Base-by-base conservation (phyloP, 2,329 filamentous ascomycete genomes). In the Xylaria sp. region DNA sequence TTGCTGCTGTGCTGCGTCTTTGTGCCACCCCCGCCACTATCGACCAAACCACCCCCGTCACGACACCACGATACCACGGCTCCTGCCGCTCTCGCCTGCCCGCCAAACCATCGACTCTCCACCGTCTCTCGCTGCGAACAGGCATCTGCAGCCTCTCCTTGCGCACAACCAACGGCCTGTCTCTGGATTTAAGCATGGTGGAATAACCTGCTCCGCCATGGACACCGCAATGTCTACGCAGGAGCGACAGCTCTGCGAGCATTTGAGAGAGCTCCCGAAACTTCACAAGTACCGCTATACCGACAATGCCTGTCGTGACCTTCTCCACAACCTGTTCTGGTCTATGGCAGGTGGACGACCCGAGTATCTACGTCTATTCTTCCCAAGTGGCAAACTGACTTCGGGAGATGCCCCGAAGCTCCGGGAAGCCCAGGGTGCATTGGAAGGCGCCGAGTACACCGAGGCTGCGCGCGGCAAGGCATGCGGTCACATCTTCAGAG, bases 401-500 rank as follows among this genome's bases (percentile, higher is more conserved):
- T 75, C 79, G n/a, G 78, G 77, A 51, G 80, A 80, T 46, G 76
- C 79, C 50, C 88, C 92, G 82, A 94, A 89, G 74, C 79, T 99
- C 46, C 84, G 89, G 62, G 87, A 91, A 68, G 92, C 92, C 13
- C 95, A 99, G 72, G 93, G 92, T 16, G 91, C 91, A n/a, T 82
- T 91, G 59, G 92, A 96, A 70, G 93, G 94, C 9, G 91, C 93
- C 37, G 95, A 99, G 74, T 99, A 97, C 72, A 94, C 91, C 18
- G 89, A 93, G 66, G 89, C 90, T 5, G 94, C 94, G 11, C 86
- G 91, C 66, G 94, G 95, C 58, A 95, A 95, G 75, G 88, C 92
- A 52, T 99, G 94, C 73, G 95, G 94, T 3, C 95, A 99, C 78
- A 97, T 99, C 63, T 96, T 99, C 81, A 93, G 93, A 76, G 83